Conservation (phyloP, 2,329 filamentous ascomycete species). For the Epichloe aotearoae region DNA sequence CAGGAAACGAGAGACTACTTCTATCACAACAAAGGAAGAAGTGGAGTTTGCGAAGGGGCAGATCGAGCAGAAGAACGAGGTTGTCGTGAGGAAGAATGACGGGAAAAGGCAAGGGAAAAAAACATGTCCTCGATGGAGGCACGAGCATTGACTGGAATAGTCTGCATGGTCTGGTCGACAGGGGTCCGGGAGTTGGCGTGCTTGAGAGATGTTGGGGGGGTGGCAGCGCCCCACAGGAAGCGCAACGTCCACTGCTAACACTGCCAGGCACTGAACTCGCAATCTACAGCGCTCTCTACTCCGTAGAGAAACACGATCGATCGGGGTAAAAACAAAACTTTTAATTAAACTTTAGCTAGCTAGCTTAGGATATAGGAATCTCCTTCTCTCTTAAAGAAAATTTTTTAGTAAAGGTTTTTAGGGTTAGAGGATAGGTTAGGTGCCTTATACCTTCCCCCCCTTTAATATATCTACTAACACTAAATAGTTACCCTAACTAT, state of each 20-base stretch:
- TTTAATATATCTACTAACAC: too few relatives aligned
- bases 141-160: background rate
- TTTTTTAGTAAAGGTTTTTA: too few relatives aligned
- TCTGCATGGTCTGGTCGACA: background rate
- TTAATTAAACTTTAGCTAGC: too few relatives aligned
- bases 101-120: background rate
- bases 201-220: background rate
- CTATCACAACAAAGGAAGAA: conserved; percentile 2
- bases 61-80: background rate
- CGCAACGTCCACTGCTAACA: background rate
- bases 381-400: too few relatives aligned
- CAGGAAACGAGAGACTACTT: conserved; percentile 3
- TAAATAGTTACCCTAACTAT: too few relatives aligned
- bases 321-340: too few relatives aligned
- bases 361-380: too few relatives aligned
- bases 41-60: background rate
- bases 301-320: too few relatives aligned
- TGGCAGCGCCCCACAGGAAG: background rate
- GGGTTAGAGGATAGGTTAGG: too few relatives aligned
- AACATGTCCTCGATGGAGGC: background rate
- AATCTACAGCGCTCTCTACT: background rate
- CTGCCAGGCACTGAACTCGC: background rate
- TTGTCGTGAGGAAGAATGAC: background rate
- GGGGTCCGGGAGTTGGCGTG: background rate
- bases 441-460: too few relatives aligned